Evolutionary conservation across 1,284 basidiomycete genomes (phyloP), one percentile per base, ranked within the genome.

Genomic region (Phaffia rhodozyma): DNA sequence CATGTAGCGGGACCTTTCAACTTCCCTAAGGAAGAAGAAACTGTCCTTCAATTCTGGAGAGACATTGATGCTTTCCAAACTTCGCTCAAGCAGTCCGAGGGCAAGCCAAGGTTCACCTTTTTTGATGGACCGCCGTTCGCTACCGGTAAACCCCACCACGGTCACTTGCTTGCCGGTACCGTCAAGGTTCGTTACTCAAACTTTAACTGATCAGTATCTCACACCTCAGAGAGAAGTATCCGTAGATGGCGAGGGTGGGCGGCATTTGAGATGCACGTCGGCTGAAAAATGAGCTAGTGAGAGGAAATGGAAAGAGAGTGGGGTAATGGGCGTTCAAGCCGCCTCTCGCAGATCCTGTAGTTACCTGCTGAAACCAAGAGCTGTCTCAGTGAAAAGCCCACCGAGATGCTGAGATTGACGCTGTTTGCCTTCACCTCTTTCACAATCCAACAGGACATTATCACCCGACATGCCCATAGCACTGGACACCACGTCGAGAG

Each of bases 91-190:
- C 84, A 96, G 64, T 91, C 89, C 2, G 86, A 96, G 74, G 91
- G 89, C 11, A 81, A 85, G 56, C 90, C 91, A 60, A 83, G 90
- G 69, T 97, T 83, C 77, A 86, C 90, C 53, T 99, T 98, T 80
- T 97, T 93, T 78, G 96, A 98, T 74, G 94, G 96, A 2, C 94
- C 94, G 6, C 94, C 94, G 1, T 98, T 97, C 72, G 94, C 94
- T 1, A 97, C 96, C 5, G 96, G 96, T 64, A 79, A 96, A 69
- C 96, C 94, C 5, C 94, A 98, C 75, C 97, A 97, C 73, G 93
- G 94, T 21, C 90, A 94, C 78, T 77, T 93, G 61, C 69, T 76
- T 55, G 72, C 73, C 53, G 91, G 92, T 62, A 98, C 94, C 25
- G 91, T 99, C 81, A 99, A 98, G 82, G 92, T 89, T 71, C 69